A percentile compares a stretch with the other conserved stretches of the same genome.
Evolutionary conservation across 1,284 basidiomycete species (phyloP).

Genomic region (Fomitopsis schrenkii): DNA sequence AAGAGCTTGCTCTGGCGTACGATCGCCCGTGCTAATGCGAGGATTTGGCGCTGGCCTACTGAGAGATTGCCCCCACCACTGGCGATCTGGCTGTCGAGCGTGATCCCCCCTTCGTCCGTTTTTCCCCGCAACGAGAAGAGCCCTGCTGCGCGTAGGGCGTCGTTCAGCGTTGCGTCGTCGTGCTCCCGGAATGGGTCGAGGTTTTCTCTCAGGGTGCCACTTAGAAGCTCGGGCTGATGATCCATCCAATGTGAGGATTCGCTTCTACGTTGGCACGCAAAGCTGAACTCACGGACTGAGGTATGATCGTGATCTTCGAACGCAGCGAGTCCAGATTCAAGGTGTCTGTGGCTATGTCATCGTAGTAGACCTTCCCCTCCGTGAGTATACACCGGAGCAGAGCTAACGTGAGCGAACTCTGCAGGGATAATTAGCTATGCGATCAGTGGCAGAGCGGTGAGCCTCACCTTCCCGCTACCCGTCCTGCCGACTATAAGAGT

Average conservation of each 20-base stretch:
- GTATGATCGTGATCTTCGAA: slow-evolving; percentile 46
- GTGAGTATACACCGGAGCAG: slow-evolving; percentile 43
- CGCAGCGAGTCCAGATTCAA: slow-evolving; percentile 62
- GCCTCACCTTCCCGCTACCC: slow-evolving; percentile 62
- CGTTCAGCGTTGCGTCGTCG: slow-evolving; percentile 40
- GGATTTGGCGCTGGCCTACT: slow-evolving; percentile 27
- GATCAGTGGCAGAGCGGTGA: too few species aligned
- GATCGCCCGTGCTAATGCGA: slow-evolving; percentile 32
- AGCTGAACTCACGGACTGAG: slow-evolving; percentile 29
- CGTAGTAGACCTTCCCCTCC: slow-evolving; percentile 40
- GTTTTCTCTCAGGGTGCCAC: slow-evolving; percentile 32
- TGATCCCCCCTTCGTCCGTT: slow-evolving; percentile 22
- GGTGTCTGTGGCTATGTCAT: slow-evolving; percentile 26
- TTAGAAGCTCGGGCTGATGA: slow-evolving; percentile 38
- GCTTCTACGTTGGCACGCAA: too few species aligned
- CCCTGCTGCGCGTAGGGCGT: slow-evolving; percentile 29
- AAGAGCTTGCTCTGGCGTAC: slow-evolving; percentile 30
- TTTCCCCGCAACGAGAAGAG: slow-evolving; percentile 27
- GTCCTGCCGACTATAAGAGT: slow-evolving; percentile 53
- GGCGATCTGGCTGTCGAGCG: slow-evolving; percentile 30
- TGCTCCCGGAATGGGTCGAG: slow-evolving; percentile 46
- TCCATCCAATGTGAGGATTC: too few species aligned
- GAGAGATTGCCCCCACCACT: slow-evolving; percentile 40
- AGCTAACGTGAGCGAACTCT: slow-evolving; percentile 37
- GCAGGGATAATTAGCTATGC: neutral